Conservation (phyloP, 768 basidiomycete species). For the Daedaleopsis nitida region DNA sequence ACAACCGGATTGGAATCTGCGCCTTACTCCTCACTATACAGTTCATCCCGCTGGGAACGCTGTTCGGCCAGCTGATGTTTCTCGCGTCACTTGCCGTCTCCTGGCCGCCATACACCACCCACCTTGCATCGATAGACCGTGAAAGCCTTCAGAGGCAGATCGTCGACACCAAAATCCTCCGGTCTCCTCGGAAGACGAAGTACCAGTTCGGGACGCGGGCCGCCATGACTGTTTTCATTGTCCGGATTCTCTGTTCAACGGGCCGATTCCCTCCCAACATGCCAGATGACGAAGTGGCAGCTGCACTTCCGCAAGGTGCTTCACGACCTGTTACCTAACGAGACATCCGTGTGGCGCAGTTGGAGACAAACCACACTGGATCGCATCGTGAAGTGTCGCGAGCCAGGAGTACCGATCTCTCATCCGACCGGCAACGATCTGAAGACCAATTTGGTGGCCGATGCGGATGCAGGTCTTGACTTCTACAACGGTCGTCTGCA, state of each 20-base stretch:
- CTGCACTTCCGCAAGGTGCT: background rate
- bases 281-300: background rate
- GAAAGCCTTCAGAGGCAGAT: slow-evolving; percentile 7
- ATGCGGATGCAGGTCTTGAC: no score
- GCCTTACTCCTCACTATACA: slow-evolving; percentile 11
- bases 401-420: no score
- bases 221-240: background rate
- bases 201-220: slow-evolving; percentile 9
- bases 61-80: slow-evolving; percentile 12
- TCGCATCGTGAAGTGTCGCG: no score
- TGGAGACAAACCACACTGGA: background rate
- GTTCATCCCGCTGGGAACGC: slow-evolving; percentile 9
- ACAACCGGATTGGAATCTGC: slow-evolving; percentile 4
- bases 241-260: background rate
- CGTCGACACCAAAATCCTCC: background rate
- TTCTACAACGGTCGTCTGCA: no score
- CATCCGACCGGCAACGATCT: no score
- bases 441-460: no score
- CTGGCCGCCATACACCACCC: slow-evolving; percentile 13
- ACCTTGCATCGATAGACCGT: slow-evolving; percentile 7
- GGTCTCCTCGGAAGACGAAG: background rate
- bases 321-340: slow-evolving; percentile 10
- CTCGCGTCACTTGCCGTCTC: slow-evolving; percentile 4
- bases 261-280: background rate
- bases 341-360: slow-evolving; percentile 1